These are phyloP conservation scores for Fusarium sacchari DNA, from an alignment of 2,329 filamentous ascomycete species.

Conservation along the genomic window DNA sequence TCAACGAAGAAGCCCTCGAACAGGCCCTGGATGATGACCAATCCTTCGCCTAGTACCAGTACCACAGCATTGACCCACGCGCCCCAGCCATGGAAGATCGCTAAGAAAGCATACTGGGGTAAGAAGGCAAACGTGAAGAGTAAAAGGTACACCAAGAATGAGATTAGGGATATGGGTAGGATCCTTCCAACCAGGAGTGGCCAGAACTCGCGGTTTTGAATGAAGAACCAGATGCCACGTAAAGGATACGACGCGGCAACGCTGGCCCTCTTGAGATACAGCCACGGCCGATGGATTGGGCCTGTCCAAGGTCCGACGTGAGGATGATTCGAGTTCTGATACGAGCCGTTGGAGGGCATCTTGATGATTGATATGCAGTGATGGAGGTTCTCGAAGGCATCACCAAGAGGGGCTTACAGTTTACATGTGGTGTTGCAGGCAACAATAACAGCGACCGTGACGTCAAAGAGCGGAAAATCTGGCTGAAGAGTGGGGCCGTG, in stretches of 20 bases:
- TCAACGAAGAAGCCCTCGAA: constrained; percentile 87
- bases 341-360: constrained; percentile 32
- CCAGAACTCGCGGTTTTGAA: constrained; percentile 80
- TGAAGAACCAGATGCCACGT: constrained; percentile 85
- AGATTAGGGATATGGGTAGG: constrained; percentile 83
- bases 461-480: constrained; percentile 27
- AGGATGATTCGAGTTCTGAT: constrained; percentile 16
- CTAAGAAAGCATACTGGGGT: constrained; percentile 88
- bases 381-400: constrained; percentile 20
- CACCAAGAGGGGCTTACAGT: constrained; percentile 2
- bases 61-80: constrained; percentile 93
- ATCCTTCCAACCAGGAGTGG: constrained; percentile 82
- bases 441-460: constrained; percentile 2
- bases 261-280: constrained; percentile 57
- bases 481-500: constrained; percentile 6
- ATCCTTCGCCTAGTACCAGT: constrained; percentile 83
- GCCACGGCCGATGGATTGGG: constrained; percentile 50
- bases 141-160: constrained; percentile 81
- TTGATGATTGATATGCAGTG: neutral
- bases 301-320: constrained; percentile 31
- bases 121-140: constrained; percentile 90
- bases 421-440: constrained; percentile 2
- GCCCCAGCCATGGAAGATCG: constrained; percentile 85
- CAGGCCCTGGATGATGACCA: constrained; percentile 74
- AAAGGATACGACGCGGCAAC: constrained; percentile 65